A percentile compares a stretch with the other conserved stretches of the same genome.
Conservation (phyloP, 768 basidiomycete genomes). For the Mycena crocata region DNA sequence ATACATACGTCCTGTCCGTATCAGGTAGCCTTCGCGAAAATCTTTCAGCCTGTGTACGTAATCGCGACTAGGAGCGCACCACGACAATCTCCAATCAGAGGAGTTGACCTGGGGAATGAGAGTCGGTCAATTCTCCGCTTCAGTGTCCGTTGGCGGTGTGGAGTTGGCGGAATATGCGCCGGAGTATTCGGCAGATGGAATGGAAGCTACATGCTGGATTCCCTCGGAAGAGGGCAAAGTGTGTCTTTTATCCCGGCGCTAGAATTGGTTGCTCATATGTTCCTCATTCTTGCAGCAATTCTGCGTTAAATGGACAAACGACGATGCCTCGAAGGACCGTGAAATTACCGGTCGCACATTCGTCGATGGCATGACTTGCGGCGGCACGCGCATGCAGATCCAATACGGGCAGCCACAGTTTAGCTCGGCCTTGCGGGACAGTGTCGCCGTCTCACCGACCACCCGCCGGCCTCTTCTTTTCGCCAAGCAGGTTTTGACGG, state of each 20-base stretch:
- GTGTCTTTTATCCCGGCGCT: no score
- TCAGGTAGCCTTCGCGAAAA: no score
- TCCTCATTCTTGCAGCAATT: conserved; percentile 3
- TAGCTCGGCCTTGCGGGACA: background rate
- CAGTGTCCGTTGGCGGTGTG: conserved; percentile 9
- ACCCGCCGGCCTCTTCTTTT: conserved; percentile 10
- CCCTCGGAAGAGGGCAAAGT: conserved; percentile 24
- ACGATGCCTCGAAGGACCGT: background rate
- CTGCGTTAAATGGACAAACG: background rate
- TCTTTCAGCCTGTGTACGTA: no score
- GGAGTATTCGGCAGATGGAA: conserved; percentile 20
- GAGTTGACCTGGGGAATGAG: conserved; percentile 6
- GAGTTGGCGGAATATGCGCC: conserved; percentile 13
- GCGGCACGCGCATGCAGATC: background rate
- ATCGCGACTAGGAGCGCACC: no score
- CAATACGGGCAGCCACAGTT: background rate
- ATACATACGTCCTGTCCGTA: background rate
- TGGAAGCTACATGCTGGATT: conserved; percentile 21
- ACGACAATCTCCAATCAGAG: background rate
- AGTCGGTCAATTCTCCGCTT: conserved; percentile 23
- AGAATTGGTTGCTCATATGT: background rate
- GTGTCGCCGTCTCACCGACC: conserved; percentile 1
- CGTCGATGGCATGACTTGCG: conserved; percentile 18
- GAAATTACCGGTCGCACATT: background rate
- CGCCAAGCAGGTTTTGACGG: conserved; percentile 18